Conservation (phyloP, 2,329 filamentous ascomycete species). For the Paraphaeosphaeria minitans region DNA sequence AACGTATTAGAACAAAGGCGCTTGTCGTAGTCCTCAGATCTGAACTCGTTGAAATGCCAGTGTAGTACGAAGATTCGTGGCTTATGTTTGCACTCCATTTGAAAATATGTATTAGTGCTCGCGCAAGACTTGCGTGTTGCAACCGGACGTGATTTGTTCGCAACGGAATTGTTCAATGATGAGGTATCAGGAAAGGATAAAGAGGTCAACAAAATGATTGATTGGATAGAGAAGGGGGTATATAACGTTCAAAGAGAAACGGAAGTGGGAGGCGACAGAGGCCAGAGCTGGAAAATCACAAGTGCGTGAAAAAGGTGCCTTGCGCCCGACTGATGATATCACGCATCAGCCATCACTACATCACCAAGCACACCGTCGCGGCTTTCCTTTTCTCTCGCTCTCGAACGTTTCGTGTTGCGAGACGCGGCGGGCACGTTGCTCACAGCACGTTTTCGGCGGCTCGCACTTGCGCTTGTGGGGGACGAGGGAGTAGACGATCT, state of each 20-base stretch:
- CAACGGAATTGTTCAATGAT: too few species aligned
- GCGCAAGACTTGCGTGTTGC: too few species aligned
- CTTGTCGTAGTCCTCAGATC: too few species aligned
- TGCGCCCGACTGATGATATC: background rate
- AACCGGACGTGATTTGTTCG: too few species aligned
- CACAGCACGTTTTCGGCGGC: constrained; percentile 34
- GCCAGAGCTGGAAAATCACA: background rate
- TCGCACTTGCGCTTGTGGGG: constrained; percentile 21
- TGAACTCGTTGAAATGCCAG: too few species aligned
- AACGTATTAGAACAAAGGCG: too few species aligned
- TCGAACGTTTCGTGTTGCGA: constrained; percentile 32
- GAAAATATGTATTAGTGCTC: too few species aligned
- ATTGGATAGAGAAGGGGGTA: background rate
- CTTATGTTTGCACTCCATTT: too few species aligned
- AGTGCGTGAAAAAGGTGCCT: background rate
- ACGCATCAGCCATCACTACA: constrained; percentile 19
- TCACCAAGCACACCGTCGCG: constrained; percentile 15
- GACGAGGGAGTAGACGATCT: constrained; percentile 34
- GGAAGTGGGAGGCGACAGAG: background rate
- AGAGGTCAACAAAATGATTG: too few species aligned
- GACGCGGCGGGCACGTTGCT: constrained; percentile 28
- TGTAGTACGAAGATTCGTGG: too few species aligned
- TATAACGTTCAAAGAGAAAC: background rate
- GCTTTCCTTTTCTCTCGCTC: constrained; percentile 29
- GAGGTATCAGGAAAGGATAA: too few species aligned